A percentile compares a stretch with the other conserved stretches of the same genome.
Evolutionary conservation across 2,329 filamentous ascomycete genomes (phyloP).

Genomic region (Aspergillus quadricinctus): DNA sequence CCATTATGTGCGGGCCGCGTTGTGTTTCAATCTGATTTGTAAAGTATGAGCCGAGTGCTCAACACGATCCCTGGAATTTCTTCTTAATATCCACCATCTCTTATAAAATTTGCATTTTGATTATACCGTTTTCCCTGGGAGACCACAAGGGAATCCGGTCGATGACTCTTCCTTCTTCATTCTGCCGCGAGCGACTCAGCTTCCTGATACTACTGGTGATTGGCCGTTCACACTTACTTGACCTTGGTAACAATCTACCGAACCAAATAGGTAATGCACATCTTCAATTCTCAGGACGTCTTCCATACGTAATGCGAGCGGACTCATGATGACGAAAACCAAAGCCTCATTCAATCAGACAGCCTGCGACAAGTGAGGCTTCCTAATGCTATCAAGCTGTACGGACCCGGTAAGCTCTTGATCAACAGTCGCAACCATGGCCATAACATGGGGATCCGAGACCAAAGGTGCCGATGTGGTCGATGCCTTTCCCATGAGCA

Average conservation of each 20-base stretch:
- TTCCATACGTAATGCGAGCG: slow-evolving; percentile 1
- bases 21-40: not conserved
- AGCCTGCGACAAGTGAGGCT: not conserved
- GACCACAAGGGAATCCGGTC: not conserved
- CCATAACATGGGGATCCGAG: slow-evolving; percentile 3
- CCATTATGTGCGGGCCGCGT: not conserved
- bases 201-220: not conserved
- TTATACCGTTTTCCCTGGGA: not conserved
- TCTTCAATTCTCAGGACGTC: not conserved
- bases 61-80: not conserved
- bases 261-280: not conserved
- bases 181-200: not conserved
- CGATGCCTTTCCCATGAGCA: slow-evolving; percentile 21
- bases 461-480: slow-evolving; percentile 30
- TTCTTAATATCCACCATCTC: not conserved
- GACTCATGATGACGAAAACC: slow-evolving; percentile 13
- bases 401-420: not conserved
- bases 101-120: not conserved
- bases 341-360: not conserved
- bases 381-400: not conserved
- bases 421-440: not conserved
- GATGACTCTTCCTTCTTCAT: not conserved
- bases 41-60: not conserved
- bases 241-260: not conserved
- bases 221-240: not conserved